Conservation (phyloP, 2,329 filamentous ascomycete species). For the Aspergillus sp. region DNA sequence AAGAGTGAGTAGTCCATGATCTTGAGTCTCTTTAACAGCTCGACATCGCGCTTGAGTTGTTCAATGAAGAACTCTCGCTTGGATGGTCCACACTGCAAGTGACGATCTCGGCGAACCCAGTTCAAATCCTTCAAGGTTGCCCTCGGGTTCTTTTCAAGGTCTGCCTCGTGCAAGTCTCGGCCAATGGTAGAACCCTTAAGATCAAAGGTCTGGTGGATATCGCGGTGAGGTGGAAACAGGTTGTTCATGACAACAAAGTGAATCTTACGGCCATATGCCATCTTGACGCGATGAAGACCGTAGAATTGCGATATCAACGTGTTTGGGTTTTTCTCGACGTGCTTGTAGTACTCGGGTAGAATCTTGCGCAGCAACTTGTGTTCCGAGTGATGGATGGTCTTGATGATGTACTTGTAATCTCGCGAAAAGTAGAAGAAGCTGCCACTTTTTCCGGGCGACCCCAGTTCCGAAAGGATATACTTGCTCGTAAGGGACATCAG, state of each 20-base stretch:
- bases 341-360: conserved; percentile 84
- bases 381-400: conserved; percentile 95
- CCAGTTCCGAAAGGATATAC: conserved; percentile 95
- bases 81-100: conserved; percentile 80
- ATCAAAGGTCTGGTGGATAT: conserved; percentile 96
- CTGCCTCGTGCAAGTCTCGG: conserved; percentile 83
- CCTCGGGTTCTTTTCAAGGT: conserved; percentile 80
- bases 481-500: conserved; percentile 97
- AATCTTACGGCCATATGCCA: conserved; percentile 95
- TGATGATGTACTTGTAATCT: conserved; percentile 99
- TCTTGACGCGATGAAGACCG: conserved; percentile 93
- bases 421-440: conserved; percentile 99
- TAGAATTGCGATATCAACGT: conserved; percentile 97
- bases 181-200: conserved; percentile 95
- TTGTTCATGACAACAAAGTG: conserved; percentile 99
- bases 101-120: conserved; percentile 81
- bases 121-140: conserved; percentile 96
- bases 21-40: conserved; percentile 76
- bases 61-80: conserved; percentile 87
- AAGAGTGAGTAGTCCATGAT: conserved; percentile 99
- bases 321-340: conserved; percentile 90
- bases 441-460: conserved; percentile 94
- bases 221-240: conserved; percentile 91
- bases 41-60: conserved; percentile 83
- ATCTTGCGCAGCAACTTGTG: conserved; percentile 47